Percentiles rank a stretch among this genome's conserved stretches.
Evolutionary conservation across 805 yeast species (phyloP).

Genomic region (Alloascoidea hylecoeti): DNA sequence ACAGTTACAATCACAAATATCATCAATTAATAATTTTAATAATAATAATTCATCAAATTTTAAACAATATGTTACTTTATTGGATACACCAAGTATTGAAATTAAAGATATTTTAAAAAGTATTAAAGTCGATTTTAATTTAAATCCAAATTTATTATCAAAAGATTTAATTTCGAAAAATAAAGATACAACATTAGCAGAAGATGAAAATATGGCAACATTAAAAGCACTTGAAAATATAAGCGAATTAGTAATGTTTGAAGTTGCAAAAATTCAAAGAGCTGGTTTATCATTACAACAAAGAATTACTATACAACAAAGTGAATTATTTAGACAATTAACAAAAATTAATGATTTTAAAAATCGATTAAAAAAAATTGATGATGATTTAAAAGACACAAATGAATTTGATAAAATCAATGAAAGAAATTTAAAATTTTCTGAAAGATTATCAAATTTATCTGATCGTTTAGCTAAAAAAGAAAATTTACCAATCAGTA

Average conservation of each 20-base stretch:
- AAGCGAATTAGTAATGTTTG: conserved; percentile 10
- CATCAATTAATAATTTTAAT: neutral
- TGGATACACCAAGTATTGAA: neutral
- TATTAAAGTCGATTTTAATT: conserved; percentile 4
- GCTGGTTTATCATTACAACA: conserved; percentile 21
- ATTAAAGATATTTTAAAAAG: conserved; percentile 1
- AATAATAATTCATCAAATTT: conserved; percentile 8
- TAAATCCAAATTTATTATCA: conserved; percentile 3
- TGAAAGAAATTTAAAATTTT: conserved; percentile 19
- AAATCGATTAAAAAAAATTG: conserved; percentile 7
- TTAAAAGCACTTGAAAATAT: conserved; percentile 11
- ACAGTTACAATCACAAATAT: neutral
- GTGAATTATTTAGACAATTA: conserved; percentile 28
- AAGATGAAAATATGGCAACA: conserved; percentile 10
- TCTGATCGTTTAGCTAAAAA: conserved; percentile 14
- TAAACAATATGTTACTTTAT: neutral
- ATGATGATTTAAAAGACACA: conserved; percentile 2
- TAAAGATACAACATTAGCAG: neutral
- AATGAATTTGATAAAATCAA: conserved; percentile 9
- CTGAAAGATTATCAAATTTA: conserved; percentile 18
- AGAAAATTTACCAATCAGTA: conserved; percentile 19
- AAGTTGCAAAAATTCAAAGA: conserved; percentile 16
- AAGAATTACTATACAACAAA: conserved; percentile 23
- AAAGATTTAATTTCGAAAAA: conserved; percentile 6
- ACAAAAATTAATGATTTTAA: conserved; percentile 12